A percentile compares a stretch with the other conserved stretches of the same genome.
These are phyloP conservation scores for Fusarium sp. DNA, from an alignment of 2,329 filamentous ascomycete genomes.

Conservation along the genomic window DNA sequence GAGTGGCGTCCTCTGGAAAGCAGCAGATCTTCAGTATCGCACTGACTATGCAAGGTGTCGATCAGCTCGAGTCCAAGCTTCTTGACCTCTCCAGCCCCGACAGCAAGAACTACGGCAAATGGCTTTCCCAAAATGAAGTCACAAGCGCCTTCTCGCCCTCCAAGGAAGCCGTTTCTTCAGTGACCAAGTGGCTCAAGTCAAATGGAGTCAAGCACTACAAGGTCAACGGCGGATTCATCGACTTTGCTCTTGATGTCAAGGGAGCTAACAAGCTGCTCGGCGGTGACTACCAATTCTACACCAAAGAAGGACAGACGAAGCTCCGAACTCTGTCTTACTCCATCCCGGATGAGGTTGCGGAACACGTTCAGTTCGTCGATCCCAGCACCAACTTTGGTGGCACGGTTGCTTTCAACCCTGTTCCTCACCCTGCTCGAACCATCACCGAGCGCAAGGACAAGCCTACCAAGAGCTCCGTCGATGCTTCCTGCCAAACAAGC, in stretches of 20 bases:
- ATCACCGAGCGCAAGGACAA: not conserved
- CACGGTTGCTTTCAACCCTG: slow-evolving; percentile 21
- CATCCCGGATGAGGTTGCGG: slow-evolving; percentile 8
- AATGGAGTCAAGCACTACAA: slow-evolving; percentile 33
- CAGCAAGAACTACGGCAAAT: slow-evolving; percentile 29
- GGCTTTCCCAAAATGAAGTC: slow-evolving; percentile 24
- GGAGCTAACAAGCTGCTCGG: slow-evolving; percentile 14
- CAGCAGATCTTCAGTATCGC: slow-evolving; percentile 34
- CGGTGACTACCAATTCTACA: slow-evolving; percentile 27
- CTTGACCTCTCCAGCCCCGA: slow-evolving; percentile 30
- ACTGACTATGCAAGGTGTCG: slow-evolving; percentile 27
- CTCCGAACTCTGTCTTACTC: slow-evolving; percentile 32
- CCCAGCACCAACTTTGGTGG: slow-evolving; percentile 34
- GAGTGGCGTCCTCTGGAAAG: not conserved
- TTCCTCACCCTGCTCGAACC: slow-evolving; percentile 19
- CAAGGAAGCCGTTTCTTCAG: slow-evolving; percentile 12
- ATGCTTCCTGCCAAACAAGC: slow-evolving; percentile 34
- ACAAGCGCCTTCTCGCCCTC: slow-evolving; percentile 9
- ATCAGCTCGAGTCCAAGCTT: slow-evolving; percentile 30
- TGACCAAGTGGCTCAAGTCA: slow-evolving; percentile 30
- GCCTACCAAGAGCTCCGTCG: slow-evolving; percentile 23
- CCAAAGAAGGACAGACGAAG: slow-evolving; percentile 25
- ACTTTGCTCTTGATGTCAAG: slow-evolving; percentile 29
- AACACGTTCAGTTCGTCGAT: slow-evolving; percentile 29
- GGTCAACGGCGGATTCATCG: slow-evolving; percentile 25